Evolutionary conservation across 306 rosid genomes (phyloP), one percentile per base, ranked within the genome.

Genomic region (Amphicarpaea edgeworthii): DNA sequence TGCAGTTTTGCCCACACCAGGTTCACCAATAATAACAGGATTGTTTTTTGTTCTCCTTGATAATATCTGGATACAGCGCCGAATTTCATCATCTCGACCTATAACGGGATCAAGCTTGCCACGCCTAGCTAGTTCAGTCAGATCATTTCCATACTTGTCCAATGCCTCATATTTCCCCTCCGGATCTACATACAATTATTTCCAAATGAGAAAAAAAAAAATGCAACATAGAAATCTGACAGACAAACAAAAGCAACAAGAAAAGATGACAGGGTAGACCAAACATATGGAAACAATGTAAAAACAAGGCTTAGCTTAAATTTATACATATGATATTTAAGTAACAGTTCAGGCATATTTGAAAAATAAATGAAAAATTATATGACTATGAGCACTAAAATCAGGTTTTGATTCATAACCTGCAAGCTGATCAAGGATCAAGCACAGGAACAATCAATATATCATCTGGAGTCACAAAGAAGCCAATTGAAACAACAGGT

Each of bases 1-100:
- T 50, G 99, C 99, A 47, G 99, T 95, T 87, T 95, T 95, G 70
- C 99, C 97, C 59, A 92, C 99, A 77, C 99, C 99, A 19, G 97
- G 99, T 83, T 95, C 99, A 32, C 99, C 97, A 70, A 95, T 95
- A 79, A 95, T 95, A 55, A 95, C 99, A 6, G 97, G 99, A 82
- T 95, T 95, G 68, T 95, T 95, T 77, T 95, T 92, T 7, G 99
- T 92, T 86, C 97, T 90, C 86, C 99, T 92, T 6, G 92, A 92
- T 63, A 95, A 65, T 80, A 92, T 95, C 87, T 90, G 99, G 63
- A 92, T 90, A 69, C 99, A 95, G 64, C 93, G 91, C 19, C 99
- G 87, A 77, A 95, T 95, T 84, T 95, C 99, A 79, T 92, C 99
- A 75, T 95, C 99, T 75, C 97, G 89, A 6, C 99, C 99, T 40